Conservation (phyloP, 176 grass and related monocot genomes). For the Bonia amplexicaulis region DNA sequence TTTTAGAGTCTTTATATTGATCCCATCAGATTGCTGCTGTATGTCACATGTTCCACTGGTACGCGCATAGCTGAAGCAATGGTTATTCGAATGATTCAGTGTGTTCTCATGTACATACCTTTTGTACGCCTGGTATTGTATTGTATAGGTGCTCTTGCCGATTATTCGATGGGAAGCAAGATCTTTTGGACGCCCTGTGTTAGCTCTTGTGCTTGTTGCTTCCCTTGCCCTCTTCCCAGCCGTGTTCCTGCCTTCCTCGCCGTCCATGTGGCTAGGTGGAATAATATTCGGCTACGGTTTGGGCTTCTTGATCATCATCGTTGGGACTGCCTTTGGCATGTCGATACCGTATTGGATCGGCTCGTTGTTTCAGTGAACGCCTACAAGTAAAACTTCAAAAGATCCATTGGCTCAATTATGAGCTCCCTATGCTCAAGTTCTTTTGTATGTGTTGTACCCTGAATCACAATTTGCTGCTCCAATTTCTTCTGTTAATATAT, state of each 20-base stretch:
- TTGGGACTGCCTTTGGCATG: constrained; percentile 80
- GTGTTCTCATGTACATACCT: not conserved
- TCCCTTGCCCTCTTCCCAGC: constrained; percentile 78
- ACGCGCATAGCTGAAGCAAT: not conserved
- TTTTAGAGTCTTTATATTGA: not conserved
- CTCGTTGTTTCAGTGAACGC: constrained; percentile 54
- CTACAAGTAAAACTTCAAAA: constrained; percentile 51
- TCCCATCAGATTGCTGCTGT: not conserved
- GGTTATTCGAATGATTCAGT: not conserved
- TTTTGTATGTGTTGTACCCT: not conserved
- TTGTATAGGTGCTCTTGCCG: constrained; percentile 76
- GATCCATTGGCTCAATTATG: not conserved
- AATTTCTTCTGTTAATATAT: constrained; percentile 20
- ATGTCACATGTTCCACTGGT: not conserved
- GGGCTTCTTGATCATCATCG: constrained; percentile 82
- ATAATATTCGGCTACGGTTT: constrained; percentile 94
- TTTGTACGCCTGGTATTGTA: constrained; percentile 16
- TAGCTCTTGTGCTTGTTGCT: constrained; percentile 63
- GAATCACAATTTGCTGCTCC: not conserved
- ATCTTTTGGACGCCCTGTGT: constrained; percentile 59
- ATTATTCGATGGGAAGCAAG: constrained; percentile 92
- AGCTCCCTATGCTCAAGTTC: not conserved
- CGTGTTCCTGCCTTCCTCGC: constrained; percentile 76
- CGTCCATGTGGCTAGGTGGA: constrained; percentile 85
- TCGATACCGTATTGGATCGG: constrained; percentile 77